Percentiles rank a stretch among this genome's conserved stretches.
Evolutionary conservation across 305 asterid genomes (phyloP).

Genomic region (Fraxinus nigra): DNA sequence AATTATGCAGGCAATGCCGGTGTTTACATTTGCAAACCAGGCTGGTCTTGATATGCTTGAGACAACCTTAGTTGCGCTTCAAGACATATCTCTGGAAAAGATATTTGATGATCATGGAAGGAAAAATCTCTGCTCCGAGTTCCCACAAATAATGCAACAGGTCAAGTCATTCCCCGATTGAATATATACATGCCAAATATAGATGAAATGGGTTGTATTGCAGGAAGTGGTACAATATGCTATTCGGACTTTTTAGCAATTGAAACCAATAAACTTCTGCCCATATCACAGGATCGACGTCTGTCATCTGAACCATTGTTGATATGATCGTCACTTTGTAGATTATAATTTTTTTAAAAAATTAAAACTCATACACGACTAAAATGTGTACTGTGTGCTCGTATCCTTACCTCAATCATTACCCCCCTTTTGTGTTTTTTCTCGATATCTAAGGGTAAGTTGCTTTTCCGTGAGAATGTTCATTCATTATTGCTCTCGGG

Average conservation of each 20-base stretch:
- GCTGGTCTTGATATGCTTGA: slow-evolving; percentile 99
- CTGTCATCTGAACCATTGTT: not conserved
- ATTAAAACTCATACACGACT: not conserved
- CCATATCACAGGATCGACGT: not conserved
- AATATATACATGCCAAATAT: not conserved
- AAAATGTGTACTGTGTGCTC: not conserved
- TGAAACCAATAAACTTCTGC: not conserved
- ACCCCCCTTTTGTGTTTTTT: not conserved
- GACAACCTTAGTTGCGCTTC: slow-evolving; percentile 92
- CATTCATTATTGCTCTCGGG: not conserved
- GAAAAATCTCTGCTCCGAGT: slow-evolving; percentile 75
- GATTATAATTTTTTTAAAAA: too few species aligned
- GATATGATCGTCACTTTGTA: not conserved
- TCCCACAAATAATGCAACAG: slow-evolving; percentile 95
- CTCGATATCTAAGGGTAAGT: not conserved
- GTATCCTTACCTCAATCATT: not conserved
- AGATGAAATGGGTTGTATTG: not conserved
- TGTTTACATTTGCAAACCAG: slow-evolving; percentile 89
- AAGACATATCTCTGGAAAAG: slow-evolving; percentile 84
- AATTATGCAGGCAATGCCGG: slow-evolving; percentile 76
- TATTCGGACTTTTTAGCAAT: not conserved
- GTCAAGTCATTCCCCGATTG: slow-evolving; percentile 29
- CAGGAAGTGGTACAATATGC: not conserved
- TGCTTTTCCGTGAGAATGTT: not conserved
- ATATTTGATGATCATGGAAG: slow-evolving; percentile 90